Evolutionary conservation across 2,329 filamentous ascomycete genomes (phyloP), one percentile per base, ranked within the genome.

Genomic region (Aspergillus amoenus): DNA sequence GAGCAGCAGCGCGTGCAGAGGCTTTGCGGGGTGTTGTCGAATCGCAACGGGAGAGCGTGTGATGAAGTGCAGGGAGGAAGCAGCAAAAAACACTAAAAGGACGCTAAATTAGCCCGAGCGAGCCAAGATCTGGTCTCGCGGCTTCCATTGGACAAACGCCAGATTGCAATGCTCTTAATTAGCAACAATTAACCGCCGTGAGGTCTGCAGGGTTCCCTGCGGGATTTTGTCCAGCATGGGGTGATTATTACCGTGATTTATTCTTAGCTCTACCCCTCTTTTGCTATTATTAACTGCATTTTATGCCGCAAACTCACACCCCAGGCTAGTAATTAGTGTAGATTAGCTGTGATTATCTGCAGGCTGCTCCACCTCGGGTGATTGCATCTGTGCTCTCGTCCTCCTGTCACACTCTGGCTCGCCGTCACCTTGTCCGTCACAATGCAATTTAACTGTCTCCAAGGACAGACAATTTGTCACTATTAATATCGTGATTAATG

Each of bases 91-190:
- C 27, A 30, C 27, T 30, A 24, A 27, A 27, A 24, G 37, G 18
- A 48, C 52, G 54, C 60, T 62, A 64, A 52, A 30, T 53, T 61
- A 62, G 62, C 51, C 30, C 44, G 55, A 47, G 27, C 52, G 57
- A 61, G 67, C 66, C 67, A 69, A 68, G 65, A 62, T 66, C 62
- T 57, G 39, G 8, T 57, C 34, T 49, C 24, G 27, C 9, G 21
- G 32, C 9, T 7, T 12, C 34, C 55, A 69, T 67, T 69, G 60
- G 66, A 17, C n/a, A 11, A 12, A 17, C 46, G 22, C 47, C 43
- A 52, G 59, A 51, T 56, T 56, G 27, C 27, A 56, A n/a, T n/a
- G n/a, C 15, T 32, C 42, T 34, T 39, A 39, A 52, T 52, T 52
- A 44, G 48, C 22, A 51, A 27, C 48, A 42, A 41, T 51, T 51